Percentiles rank a stretch among this genome's conserved stretches.
phyloP scores from a whole-genome alignment of 371 early-diverging fungal genomes.

The Nematocida minor region DNA sequence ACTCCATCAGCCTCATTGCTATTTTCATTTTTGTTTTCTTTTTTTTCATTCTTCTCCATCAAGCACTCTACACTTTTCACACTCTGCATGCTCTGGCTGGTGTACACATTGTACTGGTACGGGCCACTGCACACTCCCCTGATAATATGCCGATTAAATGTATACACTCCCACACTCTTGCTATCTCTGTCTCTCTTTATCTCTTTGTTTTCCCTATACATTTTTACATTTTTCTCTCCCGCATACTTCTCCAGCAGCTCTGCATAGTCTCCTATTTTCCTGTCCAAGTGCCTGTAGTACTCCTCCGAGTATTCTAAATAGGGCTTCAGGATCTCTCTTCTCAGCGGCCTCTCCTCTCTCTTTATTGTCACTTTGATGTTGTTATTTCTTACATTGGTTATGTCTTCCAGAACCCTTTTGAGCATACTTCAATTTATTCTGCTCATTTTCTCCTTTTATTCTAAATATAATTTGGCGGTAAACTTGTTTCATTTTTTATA shows the following conservation, averaged over 20 bases:
- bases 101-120: too few relatives aligned
- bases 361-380: conserved; percentile 63
- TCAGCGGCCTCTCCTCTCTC: conserved; percentile 27
- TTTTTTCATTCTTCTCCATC: too few relatives aligned
- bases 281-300: conserved; percentile 21
- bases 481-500: conserved; percentile 21
- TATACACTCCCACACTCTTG: too few relatives aligned
- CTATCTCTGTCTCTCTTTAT: too few relatives aligned
- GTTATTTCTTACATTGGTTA: conserved; percentile 59
- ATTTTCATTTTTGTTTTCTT: too few relatives aligned
- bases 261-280: neutral
- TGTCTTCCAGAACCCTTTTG: conserved; percentile 61
- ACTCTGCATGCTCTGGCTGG: too few relatives aligned
- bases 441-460: conserved; percentile 21
- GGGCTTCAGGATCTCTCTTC: conserved; percentile 20
- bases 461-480: conserved; percentile 6
- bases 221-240: neutral
- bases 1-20: too few relatives aligned
- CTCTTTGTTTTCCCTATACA: neutral
- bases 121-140: too few relatives aligned
- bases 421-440: conserved; percentile 40
- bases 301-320: conserved; percentile 26
- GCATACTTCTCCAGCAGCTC: neutral
- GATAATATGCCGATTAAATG: too few relatives aligned
- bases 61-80: too few relatives aligned